Evolutionary conservation across 768 basidiomycete species (phyloP), one percentile per base, ranked within the genome.

Genomic region (Pleurotus eryngii): DNA sequence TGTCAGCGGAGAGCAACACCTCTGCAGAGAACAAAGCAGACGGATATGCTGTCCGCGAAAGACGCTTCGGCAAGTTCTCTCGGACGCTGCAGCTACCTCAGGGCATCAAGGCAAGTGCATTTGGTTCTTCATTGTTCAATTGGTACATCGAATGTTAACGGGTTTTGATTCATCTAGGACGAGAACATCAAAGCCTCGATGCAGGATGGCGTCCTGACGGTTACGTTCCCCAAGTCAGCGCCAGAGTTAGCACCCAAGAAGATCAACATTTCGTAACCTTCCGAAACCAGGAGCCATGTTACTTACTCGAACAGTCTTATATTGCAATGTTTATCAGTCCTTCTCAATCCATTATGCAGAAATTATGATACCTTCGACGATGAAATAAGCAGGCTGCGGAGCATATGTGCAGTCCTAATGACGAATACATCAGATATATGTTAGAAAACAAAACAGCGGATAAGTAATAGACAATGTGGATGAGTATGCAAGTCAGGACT

Each of bases 61-160:
- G 85, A 37, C 72, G 73, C 45, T 80, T 70, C 58, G 82, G 83
- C 37, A 71, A 67, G 42, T 74, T 81, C 61, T 66, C 74, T 27
- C 70, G 83, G 53, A 77, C 76, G 6, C 62, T 86, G 50, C 74
- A 77, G 56, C 76, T 86, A 8, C 83, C 83, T 51, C 73, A 71
- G 24, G 77, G 78, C 47, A 81, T 84, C 46, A 80, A 79, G 74
- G 85, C 81, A 59, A 60, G 72, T 72, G 6, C 15, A n/a, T 30
- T 2, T 15, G 24, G 40, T 15, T 11, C 40, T 30, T 55, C 15
- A 35, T 27, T 18, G 3, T 49, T 15, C 22, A 18, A 5, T 6
- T 27, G 43, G 43, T 4, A 4, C 30, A 35, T 35, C 30, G 26
- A 20, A 42, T 55, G 38, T 18, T 55, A 8, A 42, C n/a, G 53